phyloP scores from a whole-genome alignment of 805 yeast species.

The Yarrowia bubula region DNA sequence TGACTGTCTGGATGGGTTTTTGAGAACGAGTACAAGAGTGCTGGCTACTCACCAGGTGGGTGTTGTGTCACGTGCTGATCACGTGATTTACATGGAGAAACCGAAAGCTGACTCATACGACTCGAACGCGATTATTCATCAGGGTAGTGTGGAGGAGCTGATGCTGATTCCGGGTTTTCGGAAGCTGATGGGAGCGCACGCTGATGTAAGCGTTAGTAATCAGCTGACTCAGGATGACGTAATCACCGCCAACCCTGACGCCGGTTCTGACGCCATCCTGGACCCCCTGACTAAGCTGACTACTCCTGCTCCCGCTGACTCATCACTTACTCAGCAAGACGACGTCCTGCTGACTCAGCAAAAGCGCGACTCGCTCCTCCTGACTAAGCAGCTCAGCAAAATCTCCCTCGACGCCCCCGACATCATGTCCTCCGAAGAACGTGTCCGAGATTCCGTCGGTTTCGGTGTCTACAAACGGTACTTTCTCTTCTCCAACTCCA shows the following conservation, averaged over 20 bases:
- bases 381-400: conserved; percentile 13
- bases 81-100: conserved; percentile 63
- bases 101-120: conserved; percentile 37
- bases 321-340: too few relatives aligned
- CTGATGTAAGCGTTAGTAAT: too few relatives aligned
- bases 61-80: conserved; percentile 66
- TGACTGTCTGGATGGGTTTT: conserved; percentile 59
- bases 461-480: conserved; percentile 51
- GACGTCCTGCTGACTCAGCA: not conserved
- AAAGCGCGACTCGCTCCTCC: too few relatives aligned
- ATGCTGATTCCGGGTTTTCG: not conserved
- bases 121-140: not conserved
- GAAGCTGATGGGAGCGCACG: too few relatives aligned
- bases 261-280: too few relatives aligned
- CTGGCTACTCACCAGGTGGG: conserved; percentile 84
- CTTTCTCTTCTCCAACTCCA: conserved; percentile 44
- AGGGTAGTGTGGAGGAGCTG: conserved; percentile 60
- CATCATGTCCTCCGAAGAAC: conserved; percentile 28
- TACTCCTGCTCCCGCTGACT: too few relatives aligned
- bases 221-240: too few relatives aligned
- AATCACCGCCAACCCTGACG: not conserved
- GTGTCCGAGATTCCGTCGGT: conserved; percentile 29
- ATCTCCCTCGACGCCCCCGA: conserved; percentile 5
- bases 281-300: too few relatives aligned
- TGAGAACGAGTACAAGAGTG: conserved; percentile 61